These are phyloP conservation scores for Clonostachys rhizophaga DNA, from an alignment of 2,329 filamentous ascomycete species.

Conservation along the genomic window DNA sequence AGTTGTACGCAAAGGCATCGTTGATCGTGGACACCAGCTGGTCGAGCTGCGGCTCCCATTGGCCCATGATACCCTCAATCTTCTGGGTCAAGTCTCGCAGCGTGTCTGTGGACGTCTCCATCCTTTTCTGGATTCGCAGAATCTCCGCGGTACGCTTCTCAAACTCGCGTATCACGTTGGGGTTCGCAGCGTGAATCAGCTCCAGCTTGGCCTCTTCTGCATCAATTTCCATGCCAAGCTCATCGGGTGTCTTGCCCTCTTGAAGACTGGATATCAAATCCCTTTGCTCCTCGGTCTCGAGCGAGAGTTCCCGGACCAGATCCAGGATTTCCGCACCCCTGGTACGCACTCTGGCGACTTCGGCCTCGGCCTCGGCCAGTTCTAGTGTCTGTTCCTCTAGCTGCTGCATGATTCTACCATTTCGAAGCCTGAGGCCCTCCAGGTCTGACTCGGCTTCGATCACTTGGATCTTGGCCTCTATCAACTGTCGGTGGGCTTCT, in stretches of 20 bases:
- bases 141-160: constrained; percentile 71
- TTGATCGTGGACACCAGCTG: constrained; percentile 76
- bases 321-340: constrained; percentile 19
- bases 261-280: constrained; percentile 38
- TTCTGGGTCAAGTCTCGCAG: constrained; percentile 49
- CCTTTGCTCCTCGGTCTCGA: constrained; percentile 27
- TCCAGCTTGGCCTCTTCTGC: constrained; percentile 72
- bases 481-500: constrained; percentile 54
- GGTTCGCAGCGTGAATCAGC: constrained; percentile 74
- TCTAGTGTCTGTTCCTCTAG: constrained; percentile 41
- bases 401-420: constrained; percentile 49
- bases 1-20: constrained; percentile 87
- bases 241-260: constrained; percentile 49
- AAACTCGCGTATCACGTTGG: constrained; percentile 71
- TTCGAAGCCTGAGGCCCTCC: constrained; percentile 61
- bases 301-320: constrained; percentile 28
- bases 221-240: constrained; percentile 68
- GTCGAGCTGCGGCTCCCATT: constrained; percentile 85
- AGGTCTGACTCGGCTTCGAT: constrained; percentile 84
- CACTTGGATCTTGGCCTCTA: constrained; percentile 65
- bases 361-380: constrained; percentile 17
- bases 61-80: constrained; percentile 61
- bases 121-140: constrained; percentile 51
- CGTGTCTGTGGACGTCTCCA: constrained; percentile 47
- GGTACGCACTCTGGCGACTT: constrained; percentile 27